Evolutionary conservation across 2,329 filamentous ascomycete species (phyloP).

Genomic region (Myriosclerotinia duriaeana): DNA sequence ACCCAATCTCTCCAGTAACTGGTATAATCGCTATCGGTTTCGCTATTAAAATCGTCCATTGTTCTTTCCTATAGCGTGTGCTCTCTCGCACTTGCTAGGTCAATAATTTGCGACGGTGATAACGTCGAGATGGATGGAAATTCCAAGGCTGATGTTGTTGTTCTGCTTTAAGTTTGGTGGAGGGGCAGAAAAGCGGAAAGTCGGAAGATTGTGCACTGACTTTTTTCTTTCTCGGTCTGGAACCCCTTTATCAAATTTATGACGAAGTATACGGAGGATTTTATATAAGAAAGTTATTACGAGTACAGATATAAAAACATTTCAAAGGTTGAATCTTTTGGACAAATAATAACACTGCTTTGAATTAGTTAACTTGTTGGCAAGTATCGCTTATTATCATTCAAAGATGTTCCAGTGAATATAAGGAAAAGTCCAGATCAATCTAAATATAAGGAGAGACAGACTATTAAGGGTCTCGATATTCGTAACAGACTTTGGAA

Average conservation of each 20-base stretch:
- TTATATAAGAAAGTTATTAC: not conserved
- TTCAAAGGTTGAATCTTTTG: too few species aligned
- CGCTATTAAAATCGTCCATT: slow-evolving; percentile 98
- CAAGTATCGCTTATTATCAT: too few species aligned
- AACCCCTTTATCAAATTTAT: slow-evolving; percentile 7
- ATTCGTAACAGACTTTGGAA: not conserved
- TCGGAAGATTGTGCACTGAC: not conserved
- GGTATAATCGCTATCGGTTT: slow-evolving; percentile 98
- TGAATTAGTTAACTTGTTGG: too few species aligned
- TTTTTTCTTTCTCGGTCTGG: too few species aligned
- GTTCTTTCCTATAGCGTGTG: slow-evolving; percentile 36
- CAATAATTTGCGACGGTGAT: slow-evolving; percentile 19
- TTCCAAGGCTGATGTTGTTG: slow-evolving; percentile 21
- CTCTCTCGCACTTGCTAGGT: slow-evolving; percentile 36
- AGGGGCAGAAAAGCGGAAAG: slow-evolving; percentile 3
- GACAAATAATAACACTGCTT: too few species aligned
- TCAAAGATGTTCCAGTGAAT: too few species aligned
- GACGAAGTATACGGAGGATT: not conserved
- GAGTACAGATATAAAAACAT: too few species aligned
- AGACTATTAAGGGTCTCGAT: too few species aligned
- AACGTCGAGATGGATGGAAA: not conserved
- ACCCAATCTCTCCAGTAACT: slow-evolving; percentile 99
- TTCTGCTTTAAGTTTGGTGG: slow-evolving; percentile 22
- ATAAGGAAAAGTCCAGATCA: too few species aligned
- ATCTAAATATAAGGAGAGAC: too few species aligned